Evolutionary conservation across 352 stramenopile species (phyloP).

Genomic region (Aphanomyces cochlioides): DNA sequence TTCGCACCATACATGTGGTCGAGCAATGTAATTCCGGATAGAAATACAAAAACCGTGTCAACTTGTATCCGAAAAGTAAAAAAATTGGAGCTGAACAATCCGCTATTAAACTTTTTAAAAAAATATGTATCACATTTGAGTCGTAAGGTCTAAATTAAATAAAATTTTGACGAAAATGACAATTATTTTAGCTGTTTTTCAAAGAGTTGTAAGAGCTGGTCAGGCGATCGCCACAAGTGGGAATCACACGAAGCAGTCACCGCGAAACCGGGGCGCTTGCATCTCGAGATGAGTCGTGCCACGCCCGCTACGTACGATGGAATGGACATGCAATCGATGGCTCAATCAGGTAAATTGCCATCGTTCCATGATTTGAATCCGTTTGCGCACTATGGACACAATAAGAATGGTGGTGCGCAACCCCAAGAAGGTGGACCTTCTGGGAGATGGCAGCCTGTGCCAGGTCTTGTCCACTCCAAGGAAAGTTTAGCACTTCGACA

Average conservation of each 20-base stretch:
- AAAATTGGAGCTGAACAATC: too few relatives aligned
- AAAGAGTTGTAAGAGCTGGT: constrained; percentile 11
- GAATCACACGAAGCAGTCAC: constrained; percentile 11
- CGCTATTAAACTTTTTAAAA: neutral
- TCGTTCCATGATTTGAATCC: constrained; percentile 74
- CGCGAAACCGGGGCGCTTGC: neutral
- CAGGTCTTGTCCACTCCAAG: constrained; percentile 69
- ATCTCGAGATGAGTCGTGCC: constrained; percentile 1
- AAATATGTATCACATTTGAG: neutral
- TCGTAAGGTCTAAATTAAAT: neutral
- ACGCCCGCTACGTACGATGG: constrained; percentile 10
- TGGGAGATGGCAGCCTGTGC: constrained; percentile 68
- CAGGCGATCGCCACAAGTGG: constrained; percentile 21
- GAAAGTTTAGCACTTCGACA: constrained; percentile 76
- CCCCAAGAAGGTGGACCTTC: constrained; percentile 3
- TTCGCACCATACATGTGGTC: too few relatives aligned
- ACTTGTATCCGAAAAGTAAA: too few relatives aligned
- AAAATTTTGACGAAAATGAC: constrained; percentile 3
- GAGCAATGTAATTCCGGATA: too few relatives aligned
- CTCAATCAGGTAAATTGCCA: constrained; percentile 37
- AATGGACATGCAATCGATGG: constrained; percentile 16
- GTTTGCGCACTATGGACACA: constrained; percentile 52
- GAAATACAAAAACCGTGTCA: too few relatives aligned
- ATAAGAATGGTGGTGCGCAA: neutral
- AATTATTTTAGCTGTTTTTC: constrained; percentile 10